Evolutionary conservation across 1,139 yeast genomes (phyloP).

Genomic region (Williopsis jadinii): DNA sequence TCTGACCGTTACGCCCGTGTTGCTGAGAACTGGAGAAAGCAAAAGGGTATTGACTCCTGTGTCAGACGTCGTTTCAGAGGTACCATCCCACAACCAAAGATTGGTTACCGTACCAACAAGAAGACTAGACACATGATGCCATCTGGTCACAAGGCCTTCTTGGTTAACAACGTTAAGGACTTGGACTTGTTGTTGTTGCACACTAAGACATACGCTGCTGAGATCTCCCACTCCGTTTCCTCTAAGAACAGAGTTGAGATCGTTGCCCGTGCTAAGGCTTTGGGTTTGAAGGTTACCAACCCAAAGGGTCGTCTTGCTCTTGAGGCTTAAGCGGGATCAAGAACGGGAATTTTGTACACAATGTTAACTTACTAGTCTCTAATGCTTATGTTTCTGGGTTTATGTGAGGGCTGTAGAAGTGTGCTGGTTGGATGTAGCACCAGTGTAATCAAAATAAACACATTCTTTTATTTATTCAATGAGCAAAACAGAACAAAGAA

Average conservation of each 20-base stretch:
- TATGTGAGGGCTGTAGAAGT: background rate
- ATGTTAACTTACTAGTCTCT: conserved; percentile 12
- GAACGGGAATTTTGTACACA: conserved; percentile 13
- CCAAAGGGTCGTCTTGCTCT: conserved; percentile 98
- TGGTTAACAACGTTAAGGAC: conserved; percentile 88
- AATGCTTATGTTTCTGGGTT: conserved; percentile 20
- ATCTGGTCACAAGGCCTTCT: conserved; percentile 96
- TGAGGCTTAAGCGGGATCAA: conserved; percentile 63
- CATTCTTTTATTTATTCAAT: too few species aligned
- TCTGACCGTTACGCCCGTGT: conserved; percentile 99
- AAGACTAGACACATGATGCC: conserved; percentile 94
- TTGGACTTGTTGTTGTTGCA: conserved; percentile 94
- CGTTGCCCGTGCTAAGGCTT: conserved; percentile 95
- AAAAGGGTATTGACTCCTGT: conserved; percentile 99
- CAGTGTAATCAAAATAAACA: too few species aligned
- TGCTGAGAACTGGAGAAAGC: conserved; percentile 99
- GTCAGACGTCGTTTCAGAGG: conserved; percentile 99
- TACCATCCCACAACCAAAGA: conserved; percentile 97
- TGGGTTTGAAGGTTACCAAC: conserved; percentile 98
- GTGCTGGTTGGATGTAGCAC: background rate
- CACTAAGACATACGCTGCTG: conserved; percentile 99
- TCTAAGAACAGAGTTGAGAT: conserved; percentile 97
- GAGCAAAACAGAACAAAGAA: too few species aligned
- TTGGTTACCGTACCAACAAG: conserved; percentile 99
- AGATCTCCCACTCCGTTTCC: conserved; percentile 97